Evolutionary conservation across 139 green algal species (phyloP), one percentile per base, ranked within the genome.

Genomic region (Coelastrella sp.): DNA sequence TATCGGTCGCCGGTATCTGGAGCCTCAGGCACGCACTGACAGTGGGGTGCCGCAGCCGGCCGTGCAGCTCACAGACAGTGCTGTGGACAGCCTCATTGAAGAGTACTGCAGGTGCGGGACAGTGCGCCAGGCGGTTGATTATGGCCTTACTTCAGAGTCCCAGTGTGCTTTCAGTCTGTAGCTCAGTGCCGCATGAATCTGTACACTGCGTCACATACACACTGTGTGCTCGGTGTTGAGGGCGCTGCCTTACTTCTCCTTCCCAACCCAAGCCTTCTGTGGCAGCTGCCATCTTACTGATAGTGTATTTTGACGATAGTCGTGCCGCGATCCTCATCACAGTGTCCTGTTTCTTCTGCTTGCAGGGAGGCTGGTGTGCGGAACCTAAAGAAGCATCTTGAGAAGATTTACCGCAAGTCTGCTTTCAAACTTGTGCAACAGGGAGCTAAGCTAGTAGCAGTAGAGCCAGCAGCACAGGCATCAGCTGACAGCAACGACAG

Each of bases 381-480:
- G 61, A 99, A 98, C 91, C 92, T 99, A 74, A 99, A 99, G 93
- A 99, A 99, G 90, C 95, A 98, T 77, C 92, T 99, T 22, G 98
- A 99, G 90, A 99, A 98, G 93, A 94, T 99, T 0, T 99, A 99
- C 93, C 95, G 98, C 90, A 99, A 99, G 90, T 95, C 97, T 68
- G 97, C 96, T 3, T 93, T 98, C 16, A 95, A 96, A 87, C 92
- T 98, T 20, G 87, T 94, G 80, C 84, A 95, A 73, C 58, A 83
- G n/a, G 85, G 84, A 47, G 84, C 71, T 4, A 89, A 80, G 68
- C 71, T 89, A 56, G 54, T 80, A 57, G 68, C 84, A 54, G 71
- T 64, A 20, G 85, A 92, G 65, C 71, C 91, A 74, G 90, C 77
- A 71, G 77, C 56, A 75, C 61, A 65, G n/a, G 71, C 13, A 54